A percentile compares a stretch with the other conserved stretches of the same genome.
These are phyloP conservation scores for Biancaea sappan DNA, from an alignment of 306 rosid species.

Conservation along the genomic window DNA sequence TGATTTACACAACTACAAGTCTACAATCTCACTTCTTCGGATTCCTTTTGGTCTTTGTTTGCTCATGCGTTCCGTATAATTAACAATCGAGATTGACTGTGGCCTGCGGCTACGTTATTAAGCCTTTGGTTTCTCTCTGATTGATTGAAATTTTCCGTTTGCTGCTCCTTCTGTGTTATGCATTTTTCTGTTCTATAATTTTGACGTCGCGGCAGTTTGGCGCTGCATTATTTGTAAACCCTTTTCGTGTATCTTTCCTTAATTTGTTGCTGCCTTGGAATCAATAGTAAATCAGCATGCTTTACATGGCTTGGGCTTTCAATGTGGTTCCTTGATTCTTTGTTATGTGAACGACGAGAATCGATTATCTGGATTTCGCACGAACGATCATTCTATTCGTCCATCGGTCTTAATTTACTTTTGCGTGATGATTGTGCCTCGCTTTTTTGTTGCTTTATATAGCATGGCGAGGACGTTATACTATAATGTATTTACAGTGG, in stretches of 20 bases:
- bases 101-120: constrained; percentile 29
- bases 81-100: constrained; percentile 18
- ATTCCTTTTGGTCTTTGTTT: constrained; percentile 31
- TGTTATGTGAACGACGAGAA: neutral
- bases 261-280: neutral
- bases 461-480: constrained; percentile 14
- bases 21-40: constrained; percentile 3
- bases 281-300: constrained; percentile 3
- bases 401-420: neutral
- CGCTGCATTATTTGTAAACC: neutral
- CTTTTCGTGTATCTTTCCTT: neutral
- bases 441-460: neutral
- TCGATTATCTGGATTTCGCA: constrained; percentile 10
- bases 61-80: neutral
- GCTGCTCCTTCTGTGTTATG: neutral
- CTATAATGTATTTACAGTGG: neutral
- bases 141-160: neutral
- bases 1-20: neutral
- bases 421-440: neutral
- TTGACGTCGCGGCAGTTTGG: constrained; percentile 4
- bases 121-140: neutral
- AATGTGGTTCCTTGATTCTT: constrained; percentile 21
- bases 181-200: neutral
- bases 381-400: neutral
- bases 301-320: constrained; percentile 23